Evolutionary conservation across 169 alveolate species (phyloP).

Genomic region (Eimeria maxima): DNA sequence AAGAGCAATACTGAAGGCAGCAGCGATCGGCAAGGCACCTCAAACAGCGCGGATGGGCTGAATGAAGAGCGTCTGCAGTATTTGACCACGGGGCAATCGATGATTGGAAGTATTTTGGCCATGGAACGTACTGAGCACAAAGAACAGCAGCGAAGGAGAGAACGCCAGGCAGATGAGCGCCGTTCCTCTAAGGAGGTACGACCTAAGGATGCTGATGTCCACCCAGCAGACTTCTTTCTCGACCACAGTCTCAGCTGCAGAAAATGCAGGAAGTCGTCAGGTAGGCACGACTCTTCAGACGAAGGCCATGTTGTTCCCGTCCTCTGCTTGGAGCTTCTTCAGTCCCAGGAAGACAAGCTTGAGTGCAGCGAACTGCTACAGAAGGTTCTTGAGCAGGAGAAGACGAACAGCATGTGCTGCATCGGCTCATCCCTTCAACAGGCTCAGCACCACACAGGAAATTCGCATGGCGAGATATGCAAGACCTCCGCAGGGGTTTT

Average conservation of each 20-base stretch:
- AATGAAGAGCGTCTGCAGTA: conserved; percentile 40
- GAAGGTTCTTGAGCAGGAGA: conserved; percentile 7
- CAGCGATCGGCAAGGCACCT: not conserved
- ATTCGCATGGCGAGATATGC: not conserved
- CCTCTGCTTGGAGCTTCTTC: conserved; percentile 47
- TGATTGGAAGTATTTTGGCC: not conserved
- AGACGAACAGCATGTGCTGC: not conserved
- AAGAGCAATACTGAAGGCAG: conserved; percentile 29
- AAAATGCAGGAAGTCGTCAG: not conserved
- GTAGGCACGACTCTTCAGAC: conserved; percentile 1
- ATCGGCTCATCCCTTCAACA: not conserved
- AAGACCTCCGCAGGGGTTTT: not conserved
- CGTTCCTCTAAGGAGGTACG: not conserved
- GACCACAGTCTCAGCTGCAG: conserved; percentile 4
- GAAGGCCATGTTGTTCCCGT: conserved; percentile 35
- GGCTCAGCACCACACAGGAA: conserved; percentile 1
- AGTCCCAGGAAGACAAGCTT: not conserved
- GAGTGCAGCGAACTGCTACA: conserved; percentile 53
- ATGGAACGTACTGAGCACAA: not conserved
- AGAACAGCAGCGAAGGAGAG: not conserved
- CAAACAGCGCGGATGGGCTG: not conserved
- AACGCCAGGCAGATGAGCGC: not conserved
- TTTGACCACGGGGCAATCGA: not conserved
- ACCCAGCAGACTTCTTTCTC: not conserved
- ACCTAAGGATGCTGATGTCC: not conserved